Percentiles rank a stretch among this genome's conserved stretches.
Conservation (phyloP, 2,329 filamentous ascomycete genomes). For the Sphaceloma murrayae region DNA sequence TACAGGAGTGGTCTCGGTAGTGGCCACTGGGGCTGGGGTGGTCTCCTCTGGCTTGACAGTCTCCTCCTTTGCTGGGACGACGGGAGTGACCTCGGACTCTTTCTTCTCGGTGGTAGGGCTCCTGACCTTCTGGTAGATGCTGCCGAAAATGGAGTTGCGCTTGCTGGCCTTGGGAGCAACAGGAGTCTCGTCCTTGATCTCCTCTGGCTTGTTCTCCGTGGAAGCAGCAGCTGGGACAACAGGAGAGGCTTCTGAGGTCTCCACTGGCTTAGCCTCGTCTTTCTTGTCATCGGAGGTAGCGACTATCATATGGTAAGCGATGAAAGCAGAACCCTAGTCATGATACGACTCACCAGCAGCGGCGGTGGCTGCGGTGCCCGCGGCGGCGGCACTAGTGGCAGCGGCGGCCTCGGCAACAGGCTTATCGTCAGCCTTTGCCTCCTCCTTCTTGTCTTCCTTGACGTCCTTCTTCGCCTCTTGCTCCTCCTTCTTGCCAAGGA, state of each 20-base stretch:
- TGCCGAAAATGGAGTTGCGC: constrained; percentile 73
- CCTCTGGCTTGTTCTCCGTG: constrained; percentile 36
- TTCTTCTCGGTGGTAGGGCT: constrained; percentile 54
- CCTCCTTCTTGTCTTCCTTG: constrained; percentile 32
- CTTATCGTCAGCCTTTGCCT: constrained; percentile 36
- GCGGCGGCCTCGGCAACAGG: constrained; percentile 24
- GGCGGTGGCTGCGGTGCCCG: constrained; percentile 30
- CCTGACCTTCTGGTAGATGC: constrained; percentile 52
- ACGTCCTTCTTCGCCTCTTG: constrained; percentile 33
- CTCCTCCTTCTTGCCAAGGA: constrained; percentile 54
- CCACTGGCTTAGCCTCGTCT: constrained; percentile 28
- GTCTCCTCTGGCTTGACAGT: constrained; percentile 33
- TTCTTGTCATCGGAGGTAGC: constrained; percentile 23
- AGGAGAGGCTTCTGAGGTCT: constrained; percentile 25
- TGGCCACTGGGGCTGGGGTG: constrained; percentile 26
- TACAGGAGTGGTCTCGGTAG: constrained; percentile 34
- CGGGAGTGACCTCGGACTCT: constrained; percentile 52
- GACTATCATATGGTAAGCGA: constrained; percentile 20
- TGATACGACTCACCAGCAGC: constrained; percentile 24
- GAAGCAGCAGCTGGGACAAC: constrained; percentile 21
- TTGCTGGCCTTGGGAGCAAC: constrained; percentile 59
- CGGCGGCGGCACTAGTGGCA: constrained; percentile 33
- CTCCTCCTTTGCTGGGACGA: constrained; percentile 39
- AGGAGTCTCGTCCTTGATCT: constrained; percentile 32
- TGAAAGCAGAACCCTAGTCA: constrained; percentile 22